Base-by-base conservation (phyloP, 805 yeast genomes). In the Debaryomyces tyrocola region DNA sequence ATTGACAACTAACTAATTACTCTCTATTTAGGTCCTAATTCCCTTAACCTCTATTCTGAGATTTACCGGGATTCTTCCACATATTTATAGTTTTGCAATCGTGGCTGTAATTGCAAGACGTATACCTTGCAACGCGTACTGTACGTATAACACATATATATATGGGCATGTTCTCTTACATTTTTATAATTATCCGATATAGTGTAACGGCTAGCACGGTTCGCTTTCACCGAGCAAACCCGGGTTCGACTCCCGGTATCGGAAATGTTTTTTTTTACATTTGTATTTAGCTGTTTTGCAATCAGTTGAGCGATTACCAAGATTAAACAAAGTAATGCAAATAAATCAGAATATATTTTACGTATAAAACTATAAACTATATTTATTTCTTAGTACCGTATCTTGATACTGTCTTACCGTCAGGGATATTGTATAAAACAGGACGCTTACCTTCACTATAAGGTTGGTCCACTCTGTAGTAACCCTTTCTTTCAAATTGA, bases 401-500 rank as follows among this genome's bases (percentile, higher is more conserved):
- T 55, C 57, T 67, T 12, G 69, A 55, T 27, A 60, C 70, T 42
- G 67, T 55, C 73, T 91, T 92, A 66, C 98, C 98, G 67, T 92
- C 98, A 52, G 98, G 98, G 58, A 92, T 90, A 54, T 96, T 85
- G 74, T 87, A 92, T 77, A 92, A 86, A 42, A 86, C 84, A 52
- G 82, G 85, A 52, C 82, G 81, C 57, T 81, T 74, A 47, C 84
- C 87, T 48, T 78, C 81, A 29, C 72, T 67, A 51, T 76, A 77
- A 29, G 78, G 63, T 55, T 48, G 69, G 61, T 92, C 98, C 50
- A 91, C 76, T 65, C 94, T 82, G 82, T 73, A 92, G 78, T 90
- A 92, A 59, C 98, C 98, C 76, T 92, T 92, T 78, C 98, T 87
- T 74, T 92, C 98, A 56, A 92, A 90, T 74, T 92, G 98, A 57